Evolutionary conservation across 2,329 filamentous ascomycete genomes (phyloP), one percentile per base, ranked within the genome.

Genomic region (Aspergillus melleus): DNA sequence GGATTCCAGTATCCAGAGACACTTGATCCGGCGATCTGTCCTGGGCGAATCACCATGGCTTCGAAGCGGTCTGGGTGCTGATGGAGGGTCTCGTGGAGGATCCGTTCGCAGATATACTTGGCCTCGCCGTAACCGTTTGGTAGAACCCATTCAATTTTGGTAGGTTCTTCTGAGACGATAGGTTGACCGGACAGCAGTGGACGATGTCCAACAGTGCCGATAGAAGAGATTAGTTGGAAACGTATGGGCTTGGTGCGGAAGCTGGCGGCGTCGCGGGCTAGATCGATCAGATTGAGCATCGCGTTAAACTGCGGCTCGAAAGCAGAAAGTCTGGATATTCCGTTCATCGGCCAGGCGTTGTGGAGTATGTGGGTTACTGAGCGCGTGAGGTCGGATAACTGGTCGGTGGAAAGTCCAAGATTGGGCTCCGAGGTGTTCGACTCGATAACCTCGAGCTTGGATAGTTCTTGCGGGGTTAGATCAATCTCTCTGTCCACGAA

Each of bases 1-100:
- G 77, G 71, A 62, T 86, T 86, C 84, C 84, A 87, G 64, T 80
- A 81, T 0, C 83, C 84, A 56, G 72, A 84, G 0, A 58, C 73
- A 3, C 65, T 77, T 0, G 79, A 81, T 0, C 84, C 84, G 1
- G 83, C 75, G 46, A 87, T 81, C 66, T 87, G 84, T 0, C 81
- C 84, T 0, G 79, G 72, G 0, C 84, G 76, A 0, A 82, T 77
- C 0, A 68, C 70, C 71, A 77, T 79, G 0, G 79, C 61, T 16
- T 74, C 76, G 71, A 85, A 83, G 1, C 63, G 69, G 0, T 73
- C 58, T 0, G 77, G 77, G 61, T 80, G 68, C n/a, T 70, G 65
- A 56, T 79, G 77, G 3, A 84, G 67, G 0, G 83, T 84, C 53
- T 76, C 69, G 52, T 81, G 76, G 0, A 86, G 74, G 69, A 84